Evolutionary conservation across 2,329 filamentous ascomycete species (phyloP).

Genomic region (Aureobasidium sp.): DNA sequence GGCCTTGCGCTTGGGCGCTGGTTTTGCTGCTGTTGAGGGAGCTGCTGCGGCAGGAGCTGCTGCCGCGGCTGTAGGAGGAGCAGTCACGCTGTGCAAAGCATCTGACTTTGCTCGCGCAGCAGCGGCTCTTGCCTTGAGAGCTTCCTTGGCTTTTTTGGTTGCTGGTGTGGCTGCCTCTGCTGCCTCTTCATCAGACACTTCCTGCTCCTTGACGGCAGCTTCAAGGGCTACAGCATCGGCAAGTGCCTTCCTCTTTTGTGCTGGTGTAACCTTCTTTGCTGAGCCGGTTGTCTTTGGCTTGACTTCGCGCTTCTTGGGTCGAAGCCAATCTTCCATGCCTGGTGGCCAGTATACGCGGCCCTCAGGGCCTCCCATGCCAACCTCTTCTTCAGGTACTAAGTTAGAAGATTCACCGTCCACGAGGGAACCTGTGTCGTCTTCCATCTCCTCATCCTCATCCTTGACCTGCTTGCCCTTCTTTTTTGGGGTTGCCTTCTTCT

Average conservation of each 20-base stretch:
- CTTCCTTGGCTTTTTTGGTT: slow-evolving; percentile 32
- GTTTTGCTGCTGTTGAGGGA: slow-evolving; percentile 18
- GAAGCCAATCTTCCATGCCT: slow-evolving; percentile 83
- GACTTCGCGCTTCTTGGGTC: slow-evolving; percentile 64
- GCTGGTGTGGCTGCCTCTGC: slow-evolving; percentile 28
- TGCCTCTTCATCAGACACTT: slow-evolving; percentile 21
- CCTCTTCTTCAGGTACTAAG: slow-evolving; percentile 54
- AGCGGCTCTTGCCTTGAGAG: slow-evolving; percentile 15
- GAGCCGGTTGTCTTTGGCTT: slow-evolving; percentile 43
- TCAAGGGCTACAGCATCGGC: slow-evolving; percentile 12
- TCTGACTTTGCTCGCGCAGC: slow-evolving; percentile 16
- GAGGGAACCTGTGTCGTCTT: slow-evolving; percentile 30
- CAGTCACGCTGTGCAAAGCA: slow-evolving; percentile 14
- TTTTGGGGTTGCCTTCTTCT: slow-evolving; percentile 38
- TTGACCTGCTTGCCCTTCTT: slow-evolving; percentile 29
- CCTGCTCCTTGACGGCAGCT: slow-evolving; percentile 18
- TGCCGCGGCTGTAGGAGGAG: slow-evolving; percentile 22
- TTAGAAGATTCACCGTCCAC: slow-evolving; percentile 30
- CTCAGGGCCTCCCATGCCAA: slow-evolving; percentile 79
- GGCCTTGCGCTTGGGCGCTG: slow-evolving; percentile 16
- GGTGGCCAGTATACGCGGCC: slow-evolving; percentile 82
- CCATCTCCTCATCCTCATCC: slow-evolving; percentile 25
- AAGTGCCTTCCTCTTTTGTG: slow-evolving; percentile 18
- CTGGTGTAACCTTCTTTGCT: slow-evolving; percentile 19
- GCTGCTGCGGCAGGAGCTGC: slow-evolving; percentile 18